Evolutionary conservation across 345 rosid genomes (phyloP).

Genomic region (Camelina sativa): DNA sequence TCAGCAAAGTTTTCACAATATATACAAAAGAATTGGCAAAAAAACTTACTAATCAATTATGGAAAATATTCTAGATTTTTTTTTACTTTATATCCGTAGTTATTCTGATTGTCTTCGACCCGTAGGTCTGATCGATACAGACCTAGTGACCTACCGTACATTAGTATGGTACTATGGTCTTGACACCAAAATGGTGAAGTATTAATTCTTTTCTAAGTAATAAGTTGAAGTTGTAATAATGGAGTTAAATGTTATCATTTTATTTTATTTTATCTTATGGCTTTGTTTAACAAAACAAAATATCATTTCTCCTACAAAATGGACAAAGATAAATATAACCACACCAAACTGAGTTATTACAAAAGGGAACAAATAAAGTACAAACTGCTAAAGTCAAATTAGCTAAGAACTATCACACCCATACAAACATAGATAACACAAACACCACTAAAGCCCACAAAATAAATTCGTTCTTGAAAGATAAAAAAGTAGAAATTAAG

Average conservation of each 20-base stretch:
- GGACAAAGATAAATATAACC: slow-evolving; percentile 18
- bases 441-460: slow-evolving; percentile 25
- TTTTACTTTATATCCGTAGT: slow-evolving; percentile 3
- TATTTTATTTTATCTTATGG: neutral
- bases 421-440: slow-evolving; percentile 35
- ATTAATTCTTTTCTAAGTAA: neutral
- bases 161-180: slow-evolving; percentile 1
- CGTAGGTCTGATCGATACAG: neutral
- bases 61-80: slow-evolving; percentile 2
- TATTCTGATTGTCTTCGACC: slow-evolving; percentile 15
- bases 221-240: neutral
- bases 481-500: slow-evolving; percentile 25
- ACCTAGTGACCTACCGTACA: neutral
- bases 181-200: neutral
- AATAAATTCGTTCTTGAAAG: slow-evolving; percentile 13
- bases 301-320: neutral
- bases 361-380: slow-evolving; percentile 26
- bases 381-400: slow-evolving; percentile 34
- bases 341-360: slow-evolving; percentile 29
- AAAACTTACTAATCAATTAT: neutral
- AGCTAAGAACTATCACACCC: slow-evolving; percentile 28
- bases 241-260: neutral
- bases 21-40: neutral
- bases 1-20: slow-evolving; percentile 27
- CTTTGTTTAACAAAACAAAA: neutral